Conservation (phyloP, 257 asterid species). For the Salvia splendens region DNA sequence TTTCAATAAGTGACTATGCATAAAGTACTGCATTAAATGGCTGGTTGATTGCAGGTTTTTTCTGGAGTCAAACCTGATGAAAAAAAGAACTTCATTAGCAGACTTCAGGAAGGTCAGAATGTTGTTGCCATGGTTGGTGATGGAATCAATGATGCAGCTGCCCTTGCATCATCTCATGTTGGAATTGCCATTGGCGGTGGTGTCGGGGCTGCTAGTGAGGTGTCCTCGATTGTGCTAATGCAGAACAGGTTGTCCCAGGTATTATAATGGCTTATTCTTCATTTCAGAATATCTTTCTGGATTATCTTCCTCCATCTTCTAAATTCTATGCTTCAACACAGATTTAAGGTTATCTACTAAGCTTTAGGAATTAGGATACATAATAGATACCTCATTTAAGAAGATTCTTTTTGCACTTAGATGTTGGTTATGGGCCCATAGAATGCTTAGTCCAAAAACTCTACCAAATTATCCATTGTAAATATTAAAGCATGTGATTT, state of each 20-base stretch:
- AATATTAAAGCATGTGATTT: background rate
- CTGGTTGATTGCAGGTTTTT: slow-evolving; percentile 65
- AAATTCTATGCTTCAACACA: background rate
- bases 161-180: slow-evolving; percentile 90
- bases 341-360: background rate
- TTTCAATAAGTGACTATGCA: slow-evolving; percentile 5
- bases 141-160: slow-evolving; percentile 99
- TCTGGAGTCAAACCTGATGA: slow-evolving; percentile 86
- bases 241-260: slow-evolving; percentile 94
- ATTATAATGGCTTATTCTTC: slow-evolving; percentile 17
- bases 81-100: slow-evolving; percentile 70
- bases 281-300: slow-evolving; percentile 19
- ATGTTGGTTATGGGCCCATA: slow-evolving; percentile 6
- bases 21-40: background rate
- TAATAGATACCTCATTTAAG: background rate
- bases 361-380: slow-evolving; percentile 4
- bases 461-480: background rate
- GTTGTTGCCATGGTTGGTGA: slow-evolving; percentile 99
- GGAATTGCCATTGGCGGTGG: slow-evolving; percentile 97
- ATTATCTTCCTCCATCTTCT: slow-evolving; percentile 4
- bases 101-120: slow-evolving; percentile 65
- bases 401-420: slow-evolving; percentile 1
- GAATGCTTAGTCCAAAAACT: background rate
- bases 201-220: slow-evolving; percentile 99
- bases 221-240: slow-evolving; percentile 92